Conservation (phyloP, 805 yeast genomes). For the Saturnispora halmiae region DNA sequence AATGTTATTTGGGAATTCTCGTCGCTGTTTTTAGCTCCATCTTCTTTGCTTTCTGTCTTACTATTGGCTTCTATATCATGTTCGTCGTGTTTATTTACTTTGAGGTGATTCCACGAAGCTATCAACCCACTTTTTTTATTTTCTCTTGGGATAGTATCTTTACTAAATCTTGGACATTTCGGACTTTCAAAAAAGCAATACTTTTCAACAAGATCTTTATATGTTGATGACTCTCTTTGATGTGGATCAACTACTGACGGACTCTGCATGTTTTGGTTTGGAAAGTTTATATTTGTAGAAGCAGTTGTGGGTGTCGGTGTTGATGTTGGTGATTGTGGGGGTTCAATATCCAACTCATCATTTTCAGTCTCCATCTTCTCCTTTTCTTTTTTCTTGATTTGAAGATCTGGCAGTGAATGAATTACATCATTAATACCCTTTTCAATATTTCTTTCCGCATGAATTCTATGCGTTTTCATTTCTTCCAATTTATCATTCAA, state of each 20-base stretch:
- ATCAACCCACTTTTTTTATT: constrained; percentile 13
- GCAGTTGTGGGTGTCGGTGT: too few species aligned
- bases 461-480: background rate
- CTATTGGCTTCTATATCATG: too few species aligned
- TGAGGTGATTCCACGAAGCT: too few species aligned
- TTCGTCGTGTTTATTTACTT: too few species aligned
- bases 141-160: background rate
- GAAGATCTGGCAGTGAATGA: background rate
- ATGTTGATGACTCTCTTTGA: constrained; percentile 38
- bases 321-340: background rate
- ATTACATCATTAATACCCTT: background rate
- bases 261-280: too few species aligned
- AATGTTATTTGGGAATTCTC: too few species aligned
- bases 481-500: background rate
- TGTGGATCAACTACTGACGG: constrained; percentile 3
- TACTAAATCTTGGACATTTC: background rate
- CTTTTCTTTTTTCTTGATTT: background rate
- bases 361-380: background rate
- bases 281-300: too few species aligned
- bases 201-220: constrained; percentile 47
- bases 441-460: too few species aligned
- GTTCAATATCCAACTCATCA: too few species aligned
- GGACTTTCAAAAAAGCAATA: constrained; percentile 50
- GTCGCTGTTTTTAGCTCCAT: too few species aligned
- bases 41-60: too few species aligned